Evolutionary conservation across 2,329 filamentous ascomycete genomes (phyloP), one percentile per base, ranked within the genome.

Genomic region (Sarocladium strictum): DNA sequence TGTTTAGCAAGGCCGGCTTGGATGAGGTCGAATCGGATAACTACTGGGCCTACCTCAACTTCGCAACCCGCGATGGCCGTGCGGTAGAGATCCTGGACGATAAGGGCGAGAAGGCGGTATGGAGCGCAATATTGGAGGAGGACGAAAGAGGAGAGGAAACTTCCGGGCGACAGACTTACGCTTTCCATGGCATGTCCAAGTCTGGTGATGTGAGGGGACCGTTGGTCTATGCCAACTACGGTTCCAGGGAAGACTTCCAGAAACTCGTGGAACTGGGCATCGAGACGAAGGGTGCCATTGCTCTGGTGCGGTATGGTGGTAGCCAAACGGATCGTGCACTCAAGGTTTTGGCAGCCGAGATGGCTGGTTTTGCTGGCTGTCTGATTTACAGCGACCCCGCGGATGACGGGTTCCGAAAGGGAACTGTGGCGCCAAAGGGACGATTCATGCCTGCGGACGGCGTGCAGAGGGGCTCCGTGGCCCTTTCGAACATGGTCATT

Each of bases 361-460:
- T 90, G 62, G 89, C 88, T 14, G 94, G 94, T 1, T 94, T 91
- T 59, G 84, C 79, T 2, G 94, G 93, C 14, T 95, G 90, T 63
- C 81, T 99, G 55, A 89, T 96, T 56, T 99, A 97, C 73, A 96
- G 87, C 53, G 94, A 97, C 66, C 93, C 93, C 0, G 78, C 80
- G 1, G 87, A 97, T 52, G 88, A 96, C 65, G 91, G 91, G 1
- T 94, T 92, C 63, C 69, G 81, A 26, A 81, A 82, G 60, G 92
- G 91, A 3, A 76, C 84, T 1, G 77, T 83, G 0, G 91, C 86
- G 60, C 92, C 93, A 0, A 76, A 87, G 23, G 92, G 91, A 33
- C 83, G 84, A 23, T 95, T 79, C 69, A 87, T 93, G 81, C 90
- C 92, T 0, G 78, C 80, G 1, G 90, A 94, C 64, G 88, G 85